Evolutionary conservation across 306 rosid species (phyloP), one percentile per base, ranked within the genome.

Genomic region (Trichosanthes cucumerina): DNA sequence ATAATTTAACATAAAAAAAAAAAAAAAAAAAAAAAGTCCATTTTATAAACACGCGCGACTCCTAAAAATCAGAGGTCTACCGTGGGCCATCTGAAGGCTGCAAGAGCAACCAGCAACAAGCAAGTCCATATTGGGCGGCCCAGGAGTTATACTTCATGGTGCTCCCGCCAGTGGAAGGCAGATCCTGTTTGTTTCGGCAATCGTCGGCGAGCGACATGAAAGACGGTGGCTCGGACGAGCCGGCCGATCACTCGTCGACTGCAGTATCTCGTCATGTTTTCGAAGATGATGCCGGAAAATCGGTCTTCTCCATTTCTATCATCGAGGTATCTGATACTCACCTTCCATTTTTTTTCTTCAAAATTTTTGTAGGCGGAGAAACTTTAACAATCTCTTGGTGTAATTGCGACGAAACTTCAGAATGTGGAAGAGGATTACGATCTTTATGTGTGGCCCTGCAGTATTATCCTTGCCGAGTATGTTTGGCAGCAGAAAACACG

Each of bases 391-490:
- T 62, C 43, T 14, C 44, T 39, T 15, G 77, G 66, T 28, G 43
- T 70, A 24, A 15, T 36, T 13, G 77, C 31, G 49, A 26, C 65
- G 31, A 68, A 7, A 28, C 76, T 50, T 57, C 75, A 92, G 98
- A 93, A 88, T 81, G 87, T 88, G 88, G 89, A 89, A 71, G 98
- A 91, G 62, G 96, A 93, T 4, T 91, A 91, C 43, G 97, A 97
- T 70, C 87, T 91, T 11, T 92, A 89, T 81, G 93, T 91, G 47
- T 95, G 98, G 97, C 97, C 96, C n/a, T 95, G 92, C 72, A 84
- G 93, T 78, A 41, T 90, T 24, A 86, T 91, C 58, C 92, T 91
- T 21, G 92, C 87, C n/a, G 98, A 93, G 81, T 93, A 91, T 68
- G 87, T 88, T 81, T 91, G 97, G 93, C 98, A 91, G 80, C 93